Evolutionary conservation across 2,329 filamentous ascomycete species (phyloP), one percentile per base, ranked within the genome.

Genomic region (Stagonosporopsis tanaceti): DNA sequence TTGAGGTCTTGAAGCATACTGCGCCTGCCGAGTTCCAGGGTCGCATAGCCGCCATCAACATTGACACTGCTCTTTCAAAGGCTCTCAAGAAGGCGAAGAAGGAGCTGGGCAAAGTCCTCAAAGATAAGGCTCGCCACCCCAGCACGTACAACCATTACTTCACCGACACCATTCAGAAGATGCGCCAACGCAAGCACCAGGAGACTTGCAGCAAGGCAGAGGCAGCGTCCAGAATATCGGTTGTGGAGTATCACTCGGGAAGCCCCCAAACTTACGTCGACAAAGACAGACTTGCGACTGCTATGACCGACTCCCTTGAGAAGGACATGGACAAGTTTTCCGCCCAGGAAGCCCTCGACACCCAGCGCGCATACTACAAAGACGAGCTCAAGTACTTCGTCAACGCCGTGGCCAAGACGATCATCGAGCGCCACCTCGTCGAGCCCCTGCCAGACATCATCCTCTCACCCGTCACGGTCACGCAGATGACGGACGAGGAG

Each of bases 81-180:
- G 62, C 81, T 14, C 59, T 78, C 9, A 37, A 60, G 4, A 62
- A 60, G 4, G 72, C 61, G 1, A 70, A 78, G 6, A 56, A 61
- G 0, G 84, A 84, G 62, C 71, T 80, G 1, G 50, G 56, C 0
- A 78, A 82, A 47, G 64, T 88, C 2, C 67, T 88, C 0, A 64
- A 70, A 11, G 81, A 83, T 70, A 81, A 76, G 59, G 68, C 70
- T 8, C 65, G 76, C 0, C 81, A 85, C 61, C 82, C 82, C 0
- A 83, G 85, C 34, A 87, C 83, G 0, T 86, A 86, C 60, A 84
- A 85, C 38, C 70, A 80, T 15, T 62, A 82, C 34, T 82, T 65
- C 47, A 65, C 67, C 0, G 59, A 47, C 1, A 69, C 45, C 0
- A 45, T 74, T 7, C 69, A 74, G 47, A 64, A 71, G 24, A 47